Base-by-base conservation (phyloP, 345 rosid species). In the Odontarrhena argentea region DNA sequence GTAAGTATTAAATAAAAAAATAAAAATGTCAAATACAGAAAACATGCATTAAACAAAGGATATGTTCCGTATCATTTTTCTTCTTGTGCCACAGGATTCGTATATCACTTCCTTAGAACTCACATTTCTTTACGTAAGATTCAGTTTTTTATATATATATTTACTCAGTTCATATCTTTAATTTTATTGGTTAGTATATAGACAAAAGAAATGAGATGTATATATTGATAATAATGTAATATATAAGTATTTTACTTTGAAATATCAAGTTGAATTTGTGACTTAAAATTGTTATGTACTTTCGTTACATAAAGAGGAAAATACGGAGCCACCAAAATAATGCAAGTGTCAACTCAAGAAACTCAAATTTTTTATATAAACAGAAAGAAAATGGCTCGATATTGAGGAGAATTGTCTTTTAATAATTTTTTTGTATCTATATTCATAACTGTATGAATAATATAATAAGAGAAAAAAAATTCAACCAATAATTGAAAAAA, bases 41-140 rank as follows among this genome's bases (percentile, higher is more conserved):
- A 68, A 74, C 77, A 74, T 68, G 74, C 77, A 68, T 51, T 45
- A 73, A 67, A 66, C 72, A 67, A 65, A 66, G 77, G 72, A 66
- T 73, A 67, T 32, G 36, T 32, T 32, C 67, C 26, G 61, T 65
- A 44, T 67, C 72, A 60, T 28, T 67, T 67, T 54, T 18, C 59
- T 40, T 37, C 45, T 64, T 53, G 41, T 56, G 65, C 10, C 7
- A 55, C 53, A 6, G 40, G 65, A 63, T 72, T 65, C 30, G 46
- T 41, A 65, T 55, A 74, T 61, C 54, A 57, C 24, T 45, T 74
- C 73, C 69, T 35, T 67, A 55, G 47, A 74, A 60, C n/a, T 47
- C 65, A 68, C 73, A 45, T 54, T 67, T 61, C 46, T 18, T 32
- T 61, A 68, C 77, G 73, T 74, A 68, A 68, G 46, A 68, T 68